Evolutionary conservation across 176 grass and related monocot species (phyloP).

Genomic region (Oryza longistaminata): DNA sequence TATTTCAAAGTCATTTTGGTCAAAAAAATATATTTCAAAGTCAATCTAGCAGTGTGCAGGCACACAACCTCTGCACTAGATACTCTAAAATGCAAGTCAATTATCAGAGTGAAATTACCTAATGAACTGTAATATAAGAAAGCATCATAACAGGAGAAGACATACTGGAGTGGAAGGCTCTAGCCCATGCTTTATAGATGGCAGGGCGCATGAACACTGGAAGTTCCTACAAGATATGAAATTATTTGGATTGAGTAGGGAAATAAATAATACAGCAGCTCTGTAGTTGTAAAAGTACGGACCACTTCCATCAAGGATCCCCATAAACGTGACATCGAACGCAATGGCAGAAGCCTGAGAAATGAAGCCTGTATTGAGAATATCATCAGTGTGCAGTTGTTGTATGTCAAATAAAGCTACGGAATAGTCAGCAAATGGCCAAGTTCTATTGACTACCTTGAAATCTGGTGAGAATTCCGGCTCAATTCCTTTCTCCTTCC

Average conservation of each 20-base stretch:
- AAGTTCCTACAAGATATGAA: conserved; percentile 48
- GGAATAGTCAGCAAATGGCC: background rate
- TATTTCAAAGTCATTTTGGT: background rate
- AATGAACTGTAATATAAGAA: background rate
- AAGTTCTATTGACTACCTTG: conserved; percentile 44
- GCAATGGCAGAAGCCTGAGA: conserved; percentile 71
- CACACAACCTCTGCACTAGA: background rate
- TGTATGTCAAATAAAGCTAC: background rate
- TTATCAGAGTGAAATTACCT: background rate
- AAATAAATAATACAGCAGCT: conserved; percentile 26
- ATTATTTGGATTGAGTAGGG: background rate
- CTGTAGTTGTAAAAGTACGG: conserved; percentile 11
- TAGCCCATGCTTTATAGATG: conserved; percentile 72
- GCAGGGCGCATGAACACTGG: conserved; percentile 56
- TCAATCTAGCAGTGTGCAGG: background rate
- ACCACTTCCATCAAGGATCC: conserved; percentile 84
- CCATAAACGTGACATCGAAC: conserved; percentile 79
- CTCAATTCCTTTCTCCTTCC: conserved; percentile 75
- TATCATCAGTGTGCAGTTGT: background rate
- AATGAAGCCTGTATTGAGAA: conserved; percentile 67
- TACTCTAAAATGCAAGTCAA: background rate
- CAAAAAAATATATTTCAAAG: background rate
- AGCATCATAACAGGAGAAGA: background rate
- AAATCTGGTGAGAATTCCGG: conserved; percentile 65
- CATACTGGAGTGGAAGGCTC: conserved; percentile 79